Evolutionary conservation across 768 basidiomycete genomes (phyloP), one percentile per base, ranked within the genome.

Genomic region (Leccinum boreale): DNA sequence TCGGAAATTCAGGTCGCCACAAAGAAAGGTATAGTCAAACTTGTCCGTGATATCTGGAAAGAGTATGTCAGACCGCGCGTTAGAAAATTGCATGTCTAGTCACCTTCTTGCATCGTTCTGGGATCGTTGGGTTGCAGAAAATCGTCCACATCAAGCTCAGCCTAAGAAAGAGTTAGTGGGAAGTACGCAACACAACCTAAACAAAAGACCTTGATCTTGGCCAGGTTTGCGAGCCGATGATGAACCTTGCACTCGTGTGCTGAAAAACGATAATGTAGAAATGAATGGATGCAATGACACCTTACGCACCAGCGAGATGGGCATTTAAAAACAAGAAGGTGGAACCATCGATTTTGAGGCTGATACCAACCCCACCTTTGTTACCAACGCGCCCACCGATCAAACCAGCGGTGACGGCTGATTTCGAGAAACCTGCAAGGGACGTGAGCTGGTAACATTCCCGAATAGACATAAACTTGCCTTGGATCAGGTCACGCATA

Each of bases 341-440:
- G 23, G 84, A 86, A n/a, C 86, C 88, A 49, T 84, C 85, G 19
- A 98, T 77, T 62, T 93, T 87, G 46, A 96, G 72, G 58, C 89
- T 90, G 60, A 97, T 87, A n/a, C 92, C 94, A 24, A 95, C 91
- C 15, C 89, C 92, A 1, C 95, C 85, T 69, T 98, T 98, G 69
- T 98, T 98, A 5, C 95, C 95, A 2, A 97, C 79, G 49, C 95
- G 76, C 0, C 95, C 95, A 3, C 92, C 92, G 26, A 96, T 91
- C 23, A 97, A 76, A 4, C 95, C 95, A 15, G 95, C 84, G 1
- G 94, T 89, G 1, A 98, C 95, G 19, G 85, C 84, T 14, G 89
- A 87, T 62, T 87, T 90, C 4, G 90, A 92, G 12, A 80, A 83
- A 15, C 89, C 90, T 88, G 55, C 21, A 17, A 42, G 44, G 26